Conservation (phyloP, 2,329 filamentous ascomycete species). For the Neofusicoccum parvum region DNA sequence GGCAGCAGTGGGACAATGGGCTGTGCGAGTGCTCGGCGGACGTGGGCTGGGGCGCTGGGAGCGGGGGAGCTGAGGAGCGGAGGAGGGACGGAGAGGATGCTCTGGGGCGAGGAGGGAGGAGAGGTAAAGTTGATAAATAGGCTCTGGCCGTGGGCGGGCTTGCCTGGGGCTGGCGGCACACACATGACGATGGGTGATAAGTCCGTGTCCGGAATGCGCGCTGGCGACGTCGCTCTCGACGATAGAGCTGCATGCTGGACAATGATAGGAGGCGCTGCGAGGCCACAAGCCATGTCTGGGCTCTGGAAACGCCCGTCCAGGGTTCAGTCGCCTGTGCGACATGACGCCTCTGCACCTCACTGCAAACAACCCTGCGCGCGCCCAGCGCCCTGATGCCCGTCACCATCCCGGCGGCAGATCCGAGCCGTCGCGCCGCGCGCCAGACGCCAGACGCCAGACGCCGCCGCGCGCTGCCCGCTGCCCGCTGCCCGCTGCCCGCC, state of each 20-base stretch:
- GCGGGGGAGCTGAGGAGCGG: background rate
- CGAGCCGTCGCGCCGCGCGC: background rate
- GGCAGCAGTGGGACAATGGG: background rate
- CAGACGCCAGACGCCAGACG: background rate
- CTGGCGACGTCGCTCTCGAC: constrained; percentile 5
- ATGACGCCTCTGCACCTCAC: constrained; percentile 19
- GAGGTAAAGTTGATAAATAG: constrained; percentile 1
- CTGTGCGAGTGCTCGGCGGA: background rate
- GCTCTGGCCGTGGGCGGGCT: background rate
- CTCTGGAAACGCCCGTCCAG: constrained; percentile 18
- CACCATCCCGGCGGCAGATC: constrained; percentile 11
- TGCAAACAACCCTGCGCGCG: constrained; percentile 15
- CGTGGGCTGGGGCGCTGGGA: no score
- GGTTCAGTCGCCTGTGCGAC: constrained; percentile 16
- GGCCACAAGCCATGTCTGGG: constrained; percentile 20
- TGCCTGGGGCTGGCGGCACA: constrained; percentile 13
- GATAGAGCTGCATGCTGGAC: constrained; percentile 19
- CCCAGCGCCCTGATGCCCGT: constrained; percentile 3
- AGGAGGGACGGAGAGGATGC: background rate
- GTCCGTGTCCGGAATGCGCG: constrained; percentile 15
- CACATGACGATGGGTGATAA: constrained; percentile 15
- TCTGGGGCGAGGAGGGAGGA: background rate
- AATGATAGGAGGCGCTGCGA: constrained; percentile 17
- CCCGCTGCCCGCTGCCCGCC: no score
- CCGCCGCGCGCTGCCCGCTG: no score